Evolutionary conservation across 768 basidiomycete genomes (phyloP), one percentile per base, ranked within the genome.

Genomic region (Leccinum uliginosum): DNA sequence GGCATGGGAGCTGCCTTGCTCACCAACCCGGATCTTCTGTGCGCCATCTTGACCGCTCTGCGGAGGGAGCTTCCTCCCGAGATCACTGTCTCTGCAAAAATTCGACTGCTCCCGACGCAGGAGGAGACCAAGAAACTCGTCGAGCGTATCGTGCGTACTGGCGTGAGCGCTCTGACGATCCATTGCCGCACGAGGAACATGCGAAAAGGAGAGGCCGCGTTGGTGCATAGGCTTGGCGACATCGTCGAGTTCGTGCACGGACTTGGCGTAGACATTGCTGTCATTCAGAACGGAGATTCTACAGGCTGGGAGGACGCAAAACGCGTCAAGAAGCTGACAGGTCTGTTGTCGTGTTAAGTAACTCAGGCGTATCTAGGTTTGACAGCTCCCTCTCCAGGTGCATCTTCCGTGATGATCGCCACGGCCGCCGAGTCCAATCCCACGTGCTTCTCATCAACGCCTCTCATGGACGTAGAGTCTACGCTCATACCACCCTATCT

Each of bases 1-100:
- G 97, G 97, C 0, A 98, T 98, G 95, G 97, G 97, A 9, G 96
- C 97, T 1, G 96, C 95, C 3, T 78, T 99, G 14, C 83, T 99
- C 51, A 85, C 89, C 4, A 96, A 89, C 34, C 94, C 97, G 0
- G 93, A 98, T 66, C 76, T 93, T 30, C 80, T 99, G 9, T 94
- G 93, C 67, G 80, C 87, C 19, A 98, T 99, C 65, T 81, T 99
- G 29, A 83, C 80, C 0, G 87, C 90, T 6, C 77, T 99, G 44
- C 79, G 94, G 56, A 75, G 71, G 45, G 83, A 81, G 32, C 81
- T 94, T 73, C 86, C 87, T 0, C 80, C 84, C 6, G 82, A 89
- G 57, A 85, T 97, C 51, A 86, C 91, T 0, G 86, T 99, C n/a
- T 87, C 92, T 1, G 93, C 91, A 62, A 99, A 98, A 73, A 98